Evolutionary conservation across 352 stramenopile genomes (phyloP).

Genomic region (Phytophthora aleatoria): DNA sequence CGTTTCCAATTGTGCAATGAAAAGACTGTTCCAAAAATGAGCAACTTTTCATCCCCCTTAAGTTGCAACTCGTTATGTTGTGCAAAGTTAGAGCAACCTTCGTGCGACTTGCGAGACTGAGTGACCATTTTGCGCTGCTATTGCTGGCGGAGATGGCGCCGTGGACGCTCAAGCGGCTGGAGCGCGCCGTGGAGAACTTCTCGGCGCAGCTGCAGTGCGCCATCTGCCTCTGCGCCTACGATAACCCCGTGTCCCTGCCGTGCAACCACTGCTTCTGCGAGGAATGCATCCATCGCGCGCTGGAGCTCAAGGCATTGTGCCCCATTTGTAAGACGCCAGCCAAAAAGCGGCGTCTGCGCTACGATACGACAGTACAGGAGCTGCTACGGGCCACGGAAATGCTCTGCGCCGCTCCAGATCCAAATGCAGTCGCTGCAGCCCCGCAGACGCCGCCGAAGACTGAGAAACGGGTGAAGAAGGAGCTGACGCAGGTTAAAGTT

Average conservation of each 20-base stretch:
- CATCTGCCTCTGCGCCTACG: constrained; percentile 84
- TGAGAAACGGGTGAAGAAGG: constrained; percentile 11
- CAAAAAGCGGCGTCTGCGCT: constrained; percentile 78
- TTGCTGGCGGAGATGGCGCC: constrained; percentile 21
- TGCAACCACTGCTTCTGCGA: constrained; percentile 91
- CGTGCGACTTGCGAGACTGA: constrained; percentile 6
- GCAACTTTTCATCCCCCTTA: background rate
- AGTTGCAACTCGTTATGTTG: background rate
- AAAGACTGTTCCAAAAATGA: background rate
- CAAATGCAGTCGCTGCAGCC: background rate
- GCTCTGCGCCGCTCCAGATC: constrained; percentile 39
- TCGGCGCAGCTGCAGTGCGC: constrained; percentile 78
- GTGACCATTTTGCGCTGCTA: constrained; percentile 12
- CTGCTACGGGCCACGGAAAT: constrained; percentile 63
- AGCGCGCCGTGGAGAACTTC: constrained; percentile 67
- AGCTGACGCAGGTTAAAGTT: constrained; percentile 1
- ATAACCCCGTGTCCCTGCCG: constrained; percentile 69
- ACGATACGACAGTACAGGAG: constrained; percentile 79
- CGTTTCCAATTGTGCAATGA: constrained; percentile 6
- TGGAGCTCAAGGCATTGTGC: constrained; percentile 79
- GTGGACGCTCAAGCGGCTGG: constrained; percentile 59
- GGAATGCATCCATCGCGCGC: constrained; percentile 83
- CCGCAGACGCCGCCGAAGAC: background rate
- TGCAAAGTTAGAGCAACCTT: constrained; percentile 11
- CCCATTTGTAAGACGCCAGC: constrained; percentile 85